Evolutionary conservation across 1,139 yeast species (phyloP), one percentile per base, ranked within the genome.

Genomic region (Kodamaea suecica): DNA sequence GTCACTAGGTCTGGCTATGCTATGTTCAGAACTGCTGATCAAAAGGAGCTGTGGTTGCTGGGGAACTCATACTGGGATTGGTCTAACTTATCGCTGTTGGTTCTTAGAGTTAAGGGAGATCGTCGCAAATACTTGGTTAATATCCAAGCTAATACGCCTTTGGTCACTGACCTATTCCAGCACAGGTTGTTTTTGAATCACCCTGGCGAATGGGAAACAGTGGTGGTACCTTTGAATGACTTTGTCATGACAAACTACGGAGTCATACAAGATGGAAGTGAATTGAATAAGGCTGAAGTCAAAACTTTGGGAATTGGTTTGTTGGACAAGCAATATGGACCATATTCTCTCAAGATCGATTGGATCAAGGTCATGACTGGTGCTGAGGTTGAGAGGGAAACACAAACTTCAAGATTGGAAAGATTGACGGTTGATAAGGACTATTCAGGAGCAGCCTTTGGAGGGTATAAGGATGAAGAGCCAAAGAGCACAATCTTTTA

Each of bases 181-280:
- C 95, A 86, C 57, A 63, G 95, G 28, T 66, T 86, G 44, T 86
- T 84, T 49, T 66, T 85, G 41, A 76, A 79, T 46, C 73, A 70
- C 26, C 88, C 90, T 1, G 90, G 90, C 3, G 71, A 78, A 44
- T 86, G 95, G 95, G 95, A 86, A 53, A 82, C 87, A 1, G 87
- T 85, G 23, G 76, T 80, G 25, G 79, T 85, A 26, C 88, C 94
- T 33, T 65, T 86, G 38, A 72, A 78, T 45, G 90, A 83, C 51
- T 84, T 86, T 58, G 90, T 85, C 38, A 69, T 85, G 61, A 86
- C 95, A 21, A 84, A 84, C 52, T 80, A 86, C 74, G 95, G 95
- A 7, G 77, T 76, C 20, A 80, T 86, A 38, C 92, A 83, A 61
- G 84, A 80, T 43, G 80, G 80, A 15, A 58, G 65, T 37, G 74